Evolutionary conservation across 257 asterid genomes (phyloP), one percentile per base, ranked within the genome.

Genomic region (Lavandula angustifolia): DNA sequence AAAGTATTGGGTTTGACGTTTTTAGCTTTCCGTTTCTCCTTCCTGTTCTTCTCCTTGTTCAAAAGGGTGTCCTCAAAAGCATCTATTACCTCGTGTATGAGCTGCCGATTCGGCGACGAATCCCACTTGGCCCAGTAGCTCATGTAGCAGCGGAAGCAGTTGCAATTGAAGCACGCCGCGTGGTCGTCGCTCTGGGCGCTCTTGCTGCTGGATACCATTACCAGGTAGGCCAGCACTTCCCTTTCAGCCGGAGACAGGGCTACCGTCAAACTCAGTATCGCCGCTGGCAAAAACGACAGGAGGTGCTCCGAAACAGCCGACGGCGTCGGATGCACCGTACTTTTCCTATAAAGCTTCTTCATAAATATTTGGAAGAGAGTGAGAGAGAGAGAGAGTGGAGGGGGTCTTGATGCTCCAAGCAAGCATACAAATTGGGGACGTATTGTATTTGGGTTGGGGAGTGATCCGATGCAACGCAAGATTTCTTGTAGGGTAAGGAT

Each of bases 101-200:
- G 84, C 41, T 86, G 84, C 11, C 92, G 83, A 58, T 86, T 86
- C 5, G 92, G 86, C 38, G 96, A 88, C 0, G 88, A 58, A 40
- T 85, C 88, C 96, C 96, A 88, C 70, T 75, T 79, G 1, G 62
- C 86, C 96, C 96, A 88, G 38, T 84, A 88, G 55, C 79, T 73
- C 81, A 68, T 84, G 49, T 88, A 88, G 69, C 96, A 88, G 9
- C 83, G 74, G 80, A 88, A 88, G 78, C 96, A 86, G 78, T 50
- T 67, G 77, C 95, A 87, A 76, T 56, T 75, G 54, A 83, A 85
- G 64, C 80, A 77, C 22, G 81, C 67, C 5, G 82, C 65, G 65
- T 88, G 94, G 85, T 85, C 86, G 68, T 64, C 71, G 54, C 79
- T 67, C 67, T n/a, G 68, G 14, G 66, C n/a, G 34, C 59, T 17